phyloP scores from a whole-genome alignment of 805 yeast species.

The Ogataea sp. region DNA sequence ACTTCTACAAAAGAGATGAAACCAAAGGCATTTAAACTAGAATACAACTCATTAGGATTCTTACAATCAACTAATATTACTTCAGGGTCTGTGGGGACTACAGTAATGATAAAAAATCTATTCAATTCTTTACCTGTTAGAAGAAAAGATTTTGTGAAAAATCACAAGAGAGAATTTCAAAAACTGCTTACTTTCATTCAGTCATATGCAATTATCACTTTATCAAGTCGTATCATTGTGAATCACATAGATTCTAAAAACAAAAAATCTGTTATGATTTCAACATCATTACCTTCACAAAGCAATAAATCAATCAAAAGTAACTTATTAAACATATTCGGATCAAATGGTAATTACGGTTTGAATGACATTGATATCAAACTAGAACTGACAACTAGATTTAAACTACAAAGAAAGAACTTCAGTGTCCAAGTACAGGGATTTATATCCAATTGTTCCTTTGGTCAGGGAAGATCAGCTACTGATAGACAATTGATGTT shows the following conservation, averaged over 20 bases:
- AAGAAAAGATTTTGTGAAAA: constrained; percentile 60
- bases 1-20: constrained; percentile 40
- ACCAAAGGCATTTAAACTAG: constrained; percentile 52
- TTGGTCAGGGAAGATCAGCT: constrained; percentile 68
- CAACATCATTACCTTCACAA: constrained; percentile 32
- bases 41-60: constrained; percentile 48
- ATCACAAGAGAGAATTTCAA: constrained; percentile 61
- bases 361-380: constrained; percentile 40
- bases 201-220: constrained; percentile 55
- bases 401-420: constrained; percentile 18
- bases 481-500: constrained; percentile 70
- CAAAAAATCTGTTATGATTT: constrained; percentile 46
- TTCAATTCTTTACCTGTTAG: constrained; percentile 78
- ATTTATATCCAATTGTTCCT: constrained; percentile 63
- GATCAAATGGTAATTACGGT: constrained; percentile 55
- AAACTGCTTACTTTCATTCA: constrained; percentile 59
- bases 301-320: constrained; percentile 41
- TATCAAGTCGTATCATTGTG: constrained; percentile 52
- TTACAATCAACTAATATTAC: constrained; percentile 28
- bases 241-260: constrained; percentile 40
- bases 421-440: constrained; percentile 43
- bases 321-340: constrained; percentile 63
- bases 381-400: constrained; percentile 26
- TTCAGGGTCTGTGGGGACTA: constrained; percentile 65
- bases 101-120: constrained; percentile 46